Conservation (phyloP, 176 grass and related monocot genomes). For the Aegilops speltoides region DNA sequence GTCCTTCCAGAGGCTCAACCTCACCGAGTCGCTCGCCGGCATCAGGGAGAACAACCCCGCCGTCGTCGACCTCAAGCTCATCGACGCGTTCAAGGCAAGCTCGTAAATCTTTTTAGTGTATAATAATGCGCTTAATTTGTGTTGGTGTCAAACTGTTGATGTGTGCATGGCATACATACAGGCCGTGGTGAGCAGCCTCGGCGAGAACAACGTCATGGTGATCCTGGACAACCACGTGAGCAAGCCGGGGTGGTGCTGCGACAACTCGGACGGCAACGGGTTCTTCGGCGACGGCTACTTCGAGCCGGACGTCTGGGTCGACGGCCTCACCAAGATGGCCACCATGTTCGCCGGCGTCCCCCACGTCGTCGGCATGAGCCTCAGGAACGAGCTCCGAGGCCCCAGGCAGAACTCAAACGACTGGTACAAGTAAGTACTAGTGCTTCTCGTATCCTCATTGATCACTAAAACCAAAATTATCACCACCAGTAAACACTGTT, state of each 20-base stretch:
- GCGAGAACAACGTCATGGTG: constrained; percentile 72
- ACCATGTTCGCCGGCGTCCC: constrained; percentile 43
- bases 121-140: background rate
- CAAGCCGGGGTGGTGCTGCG: constrained; percentile 87
- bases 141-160: background rate
- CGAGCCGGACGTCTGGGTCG: constrained; percentile 67
- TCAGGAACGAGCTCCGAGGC: constrained; percentile 87
- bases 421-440: constrained; percentile 75
- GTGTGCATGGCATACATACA: constrained; percentile 15
- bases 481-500: too few species aligned
- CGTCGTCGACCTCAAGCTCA: constrained; percentile 66
- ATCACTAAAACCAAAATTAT: background rate
- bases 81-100: constrained; percentile 77
- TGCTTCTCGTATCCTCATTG: too few species aligned
- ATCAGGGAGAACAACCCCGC: constrained; percentile 59
- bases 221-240: constrained; percentile 95
- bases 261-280: constrained; percentile 60
- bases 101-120: too few species aligned
- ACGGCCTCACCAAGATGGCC: constrained; percentile 71
- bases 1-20: constrained; percentile 65
- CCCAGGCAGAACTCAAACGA: constrained; percentile 58
- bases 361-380: constrained; percentile 88
- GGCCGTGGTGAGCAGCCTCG: constrained; percentile 68
- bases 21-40: constrained; percentile 50
- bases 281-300: constrained; percentile 89